A percentile compares a stretch with the other conserved stretches of the same genome.
Evolutionary conservation across 495 filamentous ascomycete genomes (phyloP).

Genomic region (Talaromyces borbonicus): DNA sequence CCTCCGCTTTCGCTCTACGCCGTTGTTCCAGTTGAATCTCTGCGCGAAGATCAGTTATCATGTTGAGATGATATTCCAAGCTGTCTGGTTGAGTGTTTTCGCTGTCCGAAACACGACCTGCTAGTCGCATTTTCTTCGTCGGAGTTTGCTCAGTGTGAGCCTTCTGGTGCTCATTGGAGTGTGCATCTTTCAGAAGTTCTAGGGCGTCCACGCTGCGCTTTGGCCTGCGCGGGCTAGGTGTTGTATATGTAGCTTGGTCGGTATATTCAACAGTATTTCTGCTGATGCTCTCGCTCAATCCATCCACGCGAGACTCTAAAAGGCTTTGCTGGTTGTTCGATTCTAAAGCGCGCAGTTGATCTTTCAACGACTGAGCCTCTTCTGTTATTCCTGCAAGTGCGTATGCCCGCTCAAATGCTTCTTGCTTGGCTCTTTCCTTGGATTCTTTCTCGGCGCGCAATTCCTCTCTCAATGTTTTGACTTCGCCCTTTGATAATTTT

Average conservation of each 20-base stretch:
- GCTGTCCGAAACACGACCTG: constrained; percentile 31
- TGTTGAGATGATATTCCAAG: constrained; percentile 27
- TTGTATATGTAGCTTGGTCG: constrained; percentile 26
- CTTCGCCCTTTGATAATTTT: constrained; percentile 51
- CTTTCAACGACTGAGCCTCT: constrained; percentile 55
- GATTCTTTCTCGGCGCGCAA: constrained; percentile 38
- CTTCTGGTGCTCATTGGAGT: constrained; percentile 40
- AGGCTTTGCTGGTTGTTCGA: constrained; percentile 39
- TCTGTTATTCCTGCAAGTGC: constrained; percentile 64
- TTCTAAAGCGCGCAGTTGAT: constrained; percentile 55
- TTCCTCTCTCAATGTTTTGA: constrained; percentile 43
- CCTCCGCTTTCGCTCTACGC: constrained; percentile 55
- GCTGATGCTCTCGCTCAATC: background rate
- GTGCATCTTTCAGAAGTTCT: constrained; percentile 1
- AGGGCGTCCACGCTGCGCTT: constrained; percentile 47
- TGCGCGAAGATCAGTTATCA: constrained; percentile 50
- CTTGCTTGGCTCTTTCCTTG: constrained; percentile 55
- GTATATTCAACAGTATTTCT: background rate
- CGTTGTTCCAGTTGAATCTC: constrained; percentile 56
- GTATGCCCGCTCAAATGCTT: constrained; percentile 67
- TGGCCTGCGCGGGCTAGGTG: constrained; percentile 24
- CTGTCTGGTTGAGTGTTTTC: constrained; percentile 37
- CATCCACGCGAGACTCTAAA: constrained; percentile 16
- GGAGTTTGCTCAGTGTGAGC: constrained; percentile 41
- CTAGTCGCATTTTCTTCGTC: constrained; percentile 54